These are phyloP conservation scores for Xylaria sp. DNA, from an alignment of 2,329 filamentous ascomycete genomes.

Conservation along the genomic window DNA sequence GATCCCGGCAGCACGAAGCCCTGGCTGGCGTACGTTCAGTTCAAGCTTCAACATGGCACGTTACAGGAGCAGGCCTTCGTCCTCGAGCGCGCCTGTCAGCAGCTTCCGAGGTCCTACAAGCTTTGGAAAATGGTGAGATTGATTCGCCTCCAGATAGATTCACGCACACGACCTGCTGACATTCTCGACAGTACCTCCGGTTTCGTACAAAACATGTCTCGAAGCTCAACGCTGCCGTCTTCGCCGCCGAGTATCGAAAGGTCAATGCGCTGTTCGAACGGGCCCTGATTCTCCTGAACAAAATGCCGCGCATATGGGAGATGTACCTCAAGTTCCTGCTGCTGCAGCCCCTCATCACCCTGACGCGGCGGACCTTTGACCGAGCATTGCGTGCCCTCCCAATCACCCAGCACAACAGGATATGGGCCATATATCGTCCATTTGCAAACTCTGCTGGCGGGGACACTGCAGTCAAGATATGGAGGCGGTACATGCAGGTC, in stretches of 20 bases:
- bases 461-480: constrained; percentile 90
- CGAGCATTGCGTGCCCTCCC: constrained; percentile 90
- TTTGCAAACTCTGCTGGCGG: constrained; percentile 93
- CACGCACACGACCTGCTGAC: constrained; percentile 32
- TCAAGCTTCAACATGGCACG: constrained; percentile 88
- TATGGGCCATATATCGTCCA: constrained; percentile 90
- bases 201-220: constrained; percentile 84
- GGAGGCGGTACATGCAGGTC: constrained; percentile 95
- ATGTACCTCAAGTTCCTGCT: constrained; percentile 94
- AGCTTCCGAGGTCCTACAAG: constrained; percentile 95
- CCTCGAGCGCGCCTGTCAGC: constrained; percentile 89
- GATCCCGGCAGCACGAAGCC: constrained; percentile 88
- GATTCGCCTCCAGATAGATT: constrained; percentile 10
- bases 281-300: constrained; percentile 92
- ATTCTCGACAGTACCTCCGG: constrained; percentile 74
- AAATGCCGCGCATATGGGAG: constrained; percentile 99
- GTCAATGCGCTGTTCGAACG: constrained; percentile 95
- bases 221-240: constrained; percentile 83
- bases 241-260: constrained; percentile 85
- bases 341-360: constrained; percentile 89
- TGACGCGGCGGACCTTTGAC: constrained; percentile 89
- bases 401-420: constrained; percentile 92
- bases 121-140: constrained; percentile 86
- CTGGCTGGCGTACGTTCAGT: constrained; percentile 93
- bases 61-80: constrained; percentile 85